Evolutionary conservation across 2,329 filamentous ascomycete species (phyloP).

Genomic region (Exophiala mesophila): DNA sequence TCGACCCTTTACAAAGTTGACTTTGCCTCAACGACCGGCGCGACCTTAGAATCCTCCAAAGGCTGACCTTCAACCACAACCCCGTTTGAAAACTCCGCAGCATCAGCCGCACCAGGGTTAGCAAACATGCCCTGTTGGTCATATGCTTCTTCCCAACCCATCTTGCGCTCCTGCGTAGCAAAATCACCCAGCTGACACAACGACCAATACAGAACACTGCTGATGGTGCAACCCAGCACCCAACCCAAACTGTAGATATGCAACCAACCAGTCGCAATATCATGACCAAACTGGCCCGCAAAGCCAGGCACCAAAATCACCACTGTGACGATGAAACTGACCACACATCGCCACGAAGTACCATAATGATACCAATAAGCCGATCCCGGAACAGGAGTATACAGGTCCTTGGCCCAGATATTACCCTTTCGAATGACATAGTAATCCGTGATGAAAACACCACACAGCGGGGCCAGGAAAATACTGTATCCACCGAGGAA

Average conservation of each 20-base stretch:
- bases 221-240: conserved; percentile 14
- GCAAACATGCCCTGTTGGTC: too few relatives aligned
- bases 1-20: too few relatives aligned
- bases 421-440: conserved; percentile 19
- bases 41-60: too few relatives aligned
- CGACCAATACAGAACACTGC: conserved; percentile 14
- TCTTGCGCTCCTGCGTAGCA: conserved; percentile 7
- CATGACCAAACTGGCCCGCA: conserved; percentile 7
- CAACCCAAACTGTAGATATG: conserved; percentile 15
- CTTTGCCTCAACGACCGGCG: too few relatives aligned
- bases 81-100: too few relatives aligned
- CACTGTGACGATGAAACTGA: conserved; percentile 48
- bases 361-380: conserved; percentile 31
- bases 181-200: conserved; percentile 10
- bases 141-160: too few relatives aligned
- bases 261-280: conserved; percentile 7
- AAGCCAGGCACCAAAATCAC: conserved; percentile 16
- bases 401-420: conserved; percentile 19
- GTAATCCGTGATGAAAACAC: conserved; percentile 26
- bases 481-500: conserved; percentile 34
- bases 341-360: conserved; percentile 50
- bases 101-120: too few relatives aligned
- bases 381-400: conserved; percentile 7
- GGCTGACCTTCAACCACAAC: too few relatives aligned
- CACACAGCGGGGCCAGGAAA: conserved; percentile 25